Evolutionary conservation across 768 basidiomycete genomes (phyloP), one percentile per base, ranked within the genome.

Genomic region (Lyophyllum decastes): DNA sequence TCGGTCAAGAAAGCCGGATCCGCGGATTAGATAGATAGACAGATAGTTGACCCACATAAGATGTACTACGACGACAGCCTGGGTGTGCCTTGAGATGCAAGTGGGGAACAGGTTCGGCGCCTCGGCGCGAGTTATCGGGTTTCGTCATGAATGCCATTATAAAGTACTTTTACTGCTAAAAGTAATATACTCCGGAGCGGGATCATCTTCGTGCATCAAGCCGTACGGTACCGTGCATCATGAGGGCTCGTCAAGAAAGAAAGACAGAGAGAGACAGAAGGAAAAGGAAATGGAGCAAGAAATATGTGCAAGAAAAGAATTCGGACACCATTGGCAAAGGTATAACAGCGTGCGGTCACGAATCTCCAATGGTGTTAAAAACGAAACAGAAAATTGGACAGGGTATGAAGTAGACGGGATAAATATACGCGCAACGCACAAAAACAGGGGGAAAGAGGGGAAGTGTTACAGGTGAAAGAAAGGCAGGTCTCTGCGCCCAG

Each of bases 201-300:
- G 51, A 30, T 57, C 44, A 50, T 45, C 45, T 49, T 61, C 60
- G 38, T 61, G 60, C 55, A 54, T 57, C 51, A 54, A 61, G 60
- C 60, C 60, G 49, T 61, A 49, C 25, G 27, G 49, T 54, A 54
- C 55, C 54, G 34, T 61, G 48, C 51, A 61, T 54, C 60, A 57
- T 24, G 41, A 46, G 26, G 27, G 43, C 46, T 56, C 53, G 27
- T 55, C 52, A 64, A 54, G 44, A 57, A 30, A 30, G 30, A 30
- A 10, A 43, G 27, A 53, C 24, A 50, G 26, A 25, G 40, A 49
- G 38, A 48, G 25, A 50, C 21, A 51, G 33, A 46, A 7, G 26
- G 45, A 46, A 26, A 46, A 11, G 12, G 25, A 46, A 10, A 2
- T 4, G 34, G 45, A 41, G 40, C 17, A 46, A 64, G 33, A 58